phyloP scores from a whole-genome alignment of 495 filamentous ascomycete genomes.

The Trichoderma parareesei region DNA sequence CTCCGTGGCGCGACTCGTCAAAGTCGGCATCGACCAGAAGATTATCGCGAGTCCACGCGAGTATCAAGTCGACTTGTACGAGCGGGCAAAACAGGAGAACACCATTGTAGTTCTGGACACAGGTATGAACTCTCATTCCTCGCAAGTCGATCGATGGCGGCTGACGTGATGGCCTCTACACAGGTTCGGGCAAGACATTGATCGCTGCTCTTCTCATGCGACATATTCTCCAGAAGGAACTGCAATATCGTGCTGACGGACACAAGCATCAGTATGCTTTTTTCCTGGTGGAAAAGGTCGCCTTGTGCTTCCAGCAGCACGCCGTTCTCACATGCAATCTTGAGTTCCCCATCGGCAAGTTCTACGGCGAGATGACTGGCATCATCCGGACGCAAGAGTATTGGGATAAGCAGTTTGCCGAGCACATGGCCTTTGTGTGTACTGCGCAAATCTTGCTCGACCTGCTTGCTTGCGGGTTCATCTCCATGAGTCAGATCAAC shows the following conservation, averaged over 20 bases:
- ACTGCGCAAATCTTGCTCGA: conserved; percentile 80
- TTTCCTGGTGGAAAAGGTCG: conserved; percentile 87
- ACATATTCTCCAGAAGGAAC: conserved; percentile 68
- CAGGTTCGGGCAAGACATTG: conserved; percentile 91
- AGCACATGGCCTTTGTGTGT: conserved; percentile 86
- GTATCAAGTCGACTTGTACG: conserved; percentile 90
- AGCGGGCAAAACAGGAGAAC: conserved; percentile 78
- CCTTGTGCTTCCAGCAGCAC: conserved; percentile 84
- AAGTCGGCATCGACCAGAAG: conserved; percentile 23
- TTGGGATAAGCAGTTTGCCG: conserved; percentile 59
- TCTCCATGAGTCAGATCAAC: conserved; percentile 79
- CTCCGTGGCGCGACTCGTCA: not conserved
- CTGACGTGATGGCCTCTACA: not conserved
- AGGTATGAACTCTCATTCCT: conserved; percentile 35
- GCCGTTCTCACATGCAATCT: conserved; percentile 78
- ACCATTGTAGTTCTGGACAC: conserved; percentile 96
- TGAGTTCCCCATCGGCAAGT: conserved; percentile 66
- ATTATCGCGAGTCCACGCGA: conserved; percentile 72
- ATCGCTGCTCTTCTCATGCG: conserved; percentile 85
- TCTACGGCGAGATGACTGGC: conserved; percentile 58
- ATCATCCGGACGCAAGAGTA: conserved; percentile 52
- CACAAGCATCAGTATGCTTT: conserved; percentile 64
- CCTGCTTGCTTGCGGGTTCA: conserved; percentile 71
- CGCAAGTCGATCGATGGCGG: not conserved
- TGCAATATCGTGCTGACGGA: conserved; percentile 53